These are phyloP conservation scores for Microbotryum saponariae DNA, from an alignment of 1,284 basidiomycete genomes.

Conservation along the genomic window DNA sequence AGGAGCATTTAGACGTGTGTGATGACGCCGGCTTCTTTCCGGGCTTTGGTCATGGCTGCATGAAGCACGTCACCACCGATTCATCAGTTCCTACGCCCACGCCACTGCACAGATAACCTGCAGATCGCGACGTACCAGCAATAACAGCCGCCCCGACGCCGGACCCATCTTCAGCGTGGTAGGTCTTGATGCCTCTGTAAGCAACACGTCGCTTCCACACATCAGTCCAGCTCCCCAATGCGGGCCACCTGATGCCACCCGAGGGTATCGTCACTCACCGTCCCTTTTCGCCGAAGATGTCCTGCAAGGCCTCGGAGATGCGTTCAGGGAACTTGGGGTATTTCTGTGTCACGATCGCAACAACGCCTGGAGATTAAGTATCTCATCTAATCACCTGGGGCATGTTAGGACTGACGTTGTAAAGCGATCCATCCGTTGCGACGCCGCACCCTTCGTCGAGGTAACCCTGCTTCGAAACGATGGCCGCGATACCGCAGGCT, in stretches of 20 bases:
- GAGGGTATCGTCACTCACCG: slow-evolving; percentile 48
- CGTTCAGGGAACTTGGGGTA: slow-evolving; percentile 86
- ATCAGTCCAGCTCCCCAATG: neutral
- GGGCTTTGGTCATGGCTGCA: slow-evolving; percentile 57
- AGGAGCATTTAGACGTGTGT: slow-evolving; percentile 30
- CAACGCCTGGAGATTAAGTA: neutral
- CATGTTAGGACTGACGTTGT: slow-evolving; percentile 58
- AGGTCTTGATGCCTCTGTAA: slow-evolving; percentile 61
- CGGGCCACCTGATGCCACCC: neutral
- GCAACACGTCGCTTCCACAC: neutral
- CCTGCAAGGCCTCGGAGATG: slow-evolving; percentile 76
- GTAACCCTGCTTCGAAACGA: slow-evolving; percentile 85
- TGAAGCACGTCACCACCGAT: neutral
- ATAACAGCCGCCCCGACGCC: slow-evolving; percentile 95
- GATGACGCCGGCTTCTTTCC: slow-evolving; percentile 50
- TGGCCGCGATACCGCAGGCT: slow-evolving; percentile 87
- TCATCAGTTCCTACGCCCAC: neutral
- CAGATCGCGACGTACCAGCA: slow-evolving; percentile 54
- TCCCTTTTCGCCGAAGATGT: slow-evolving; percentile 90
- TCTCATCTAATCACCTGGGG: neutral
- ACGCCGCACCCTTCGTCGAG: slow-evolving; percentile 73
- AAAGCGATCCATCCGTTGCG: slow-evolving; percentile 84
- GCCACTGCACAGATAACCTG: slow-evolving; percentile 1
- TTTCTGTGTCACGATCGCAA: slow-evolving; percentile 54
- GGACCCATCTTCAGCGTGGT: slow-evolving; percentile 89